Evolutionary conservation across 306 rosid genomes (phyloP).

Genomic region (Coriaria nepalensis): DNA sequence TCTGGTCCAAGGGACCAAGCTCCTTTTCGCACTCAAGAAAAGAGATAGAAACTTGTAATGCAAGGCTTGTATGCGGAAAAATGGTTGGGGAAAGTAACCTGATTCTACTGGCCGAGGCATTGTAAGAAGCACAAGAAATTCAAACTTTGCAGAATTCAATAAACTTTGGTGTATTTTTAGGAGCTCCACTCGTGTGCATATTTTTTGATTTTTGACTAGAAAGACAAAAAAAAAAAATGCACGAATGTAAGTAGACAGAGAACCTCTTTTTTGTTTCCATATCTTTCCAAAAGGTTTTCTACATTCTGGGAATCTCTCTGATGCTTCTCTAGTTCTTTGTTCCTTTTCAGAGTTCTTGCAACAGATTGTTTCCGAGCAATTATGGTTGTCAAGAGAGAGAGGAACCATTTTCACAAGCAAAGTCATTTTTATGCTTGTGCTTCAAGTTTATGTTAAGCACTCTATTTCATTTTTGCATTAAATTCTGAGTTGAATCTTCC

Average conservation of each 20-base stretch:
- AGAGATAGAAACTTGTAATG: constrained; percentile 1
- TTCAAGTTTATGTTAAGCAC: neutral
- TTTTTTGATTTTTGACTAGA: constrained; percentile 45
- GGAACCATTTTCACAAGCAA: constrained; percentile 1
- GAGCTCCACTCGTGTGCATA: constrained; percentile 76
- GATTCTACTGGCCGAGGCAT: constrained; percentile 40
- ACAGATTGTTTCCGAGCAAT: constrained; percentile 14
- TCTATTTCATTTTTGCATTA: neutral
- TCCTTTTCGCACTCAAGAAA: constrained; percentile 2
- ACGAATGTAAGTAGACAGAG: constrained; percentile 37
- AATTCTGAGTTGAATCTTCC: neutral
- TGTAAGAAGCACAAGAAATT: constrained; percentile 34
- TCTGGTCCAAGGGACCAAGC: constrained; percentile 22
- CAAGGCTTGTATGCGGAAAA: constrained; percentile 27
- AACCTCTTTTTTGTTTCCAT: neutral
- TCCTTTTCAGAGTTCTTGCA: constrained; percentile 14
- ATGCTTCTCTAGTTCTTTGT: neutral
- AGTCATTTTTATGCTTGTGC: neutral
- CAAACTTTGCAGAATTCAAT: constrained; percentile 44
- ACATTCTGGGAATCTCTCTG: constrained; percentile 15
- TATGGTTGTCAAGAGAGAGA: constrained; percentile 11
- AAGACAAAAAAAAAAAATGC: constrained; percentile 12
- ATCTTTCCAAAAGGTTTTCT: constrained; percentile 15
- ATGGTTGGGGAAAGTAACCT: constrained; percentile 22
- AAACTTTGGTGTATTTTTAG: constrained; percentile 32